Conservation (phyloP, 176 grass and related monocot species). For the Alloteropsis semialata region DNA sequence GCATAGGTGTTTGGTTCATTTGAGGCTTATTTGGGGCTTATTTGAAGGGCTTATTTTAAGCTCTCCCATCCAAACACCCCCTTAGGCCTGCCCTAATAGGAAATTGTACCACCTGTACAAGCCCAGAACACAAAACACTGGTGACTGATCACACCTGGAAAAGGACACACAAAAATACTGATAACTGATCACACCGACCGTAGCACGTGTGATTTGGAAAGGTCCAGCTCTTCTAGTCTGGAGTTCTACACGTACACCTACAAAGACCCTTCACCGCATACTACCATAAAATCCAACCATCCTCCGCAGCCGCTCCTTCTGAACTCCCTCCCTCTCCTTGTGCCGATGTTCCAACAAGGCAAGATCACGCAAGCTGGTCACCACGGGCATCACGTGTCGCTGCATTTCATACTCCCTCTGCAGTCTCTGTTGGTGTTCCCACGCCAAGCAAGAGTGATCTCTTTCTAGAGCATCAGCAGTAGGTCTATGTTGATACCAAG, state of each 20-base stretch:
- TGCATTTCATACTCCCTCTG: neutral
- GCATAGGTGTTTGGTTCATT: too few relatives aligned
- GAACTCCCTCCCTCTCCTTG: neutral
- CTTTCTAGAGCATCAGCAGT: neutral
- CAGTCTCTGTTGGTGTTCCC: neutral
- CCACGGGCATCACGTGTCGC: neutral
- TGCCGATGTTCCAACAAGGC: neutral
- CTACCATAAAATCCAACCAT: neutral
- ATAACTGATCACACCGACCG: neutral
- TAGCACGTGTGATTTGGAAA: neutral
- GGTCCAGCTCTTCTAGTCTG: neutral
- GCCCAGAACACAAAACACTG: neutral
- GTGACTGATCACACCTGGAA: neutral
- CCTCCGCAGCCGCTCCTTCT: neutral
- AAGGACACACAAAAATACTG: neutral
- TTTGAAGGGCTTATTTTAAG: too few relatives aligned
- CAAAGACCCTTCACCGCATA: neutral
- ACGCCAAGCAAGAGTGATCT: neutral
- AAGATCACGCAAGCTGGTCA: neutral
- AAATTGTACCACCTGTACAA: neutral
- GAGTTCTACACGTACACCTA: neutral
- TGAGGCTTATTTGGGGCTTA: too few relatives aligned
- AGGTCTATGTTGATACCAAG: neutral
- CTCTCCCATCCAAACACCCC: too few relatives aligned
- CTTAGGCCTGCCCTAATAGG: too few relatives aligned